These are phyloP conservation scores for Pichia phayaonensis DNA, from an alignment of 805 yeast genomes.

Conservation along the genomic window DNA sequence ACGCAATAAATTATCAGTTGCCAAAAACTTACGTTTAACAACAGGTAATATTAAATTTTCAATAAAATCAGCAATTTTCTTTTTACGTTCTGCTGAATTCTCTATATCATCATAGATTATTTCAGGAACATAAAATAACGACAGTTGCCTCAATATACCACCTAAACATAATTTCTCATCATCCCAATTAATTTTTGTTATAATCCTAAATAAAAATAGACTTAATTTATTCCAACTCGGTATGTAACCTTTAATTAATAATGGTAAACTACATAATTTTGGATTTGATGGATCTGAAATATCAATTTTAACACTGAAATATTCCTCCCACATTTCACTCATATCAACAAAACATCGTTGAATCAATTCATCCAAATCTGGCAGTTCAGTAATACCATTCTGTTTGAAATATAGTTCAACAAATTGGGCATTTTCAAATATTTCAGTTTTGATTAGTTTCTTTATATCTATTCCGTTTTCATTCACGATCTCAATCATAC, in stretches of 20 bases:
- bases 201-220: slow-evolving; percentile 55
- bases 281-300: slow-evolving; percentile 28
- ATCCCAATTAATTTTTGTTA: slow-evolving; percentile 51
- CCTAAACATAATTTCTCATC: slow-evolving; percentile 63
- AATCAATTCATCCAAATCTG: slow-evolving; percentile 12
- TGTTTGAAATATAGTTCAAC: neutral
- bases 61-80: slow-evolving; percentile 30
- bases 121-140: slow-evolving; percentile 49
- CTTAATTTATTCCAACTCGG: slow-evolving; percentile 65
- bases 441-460: slow-evolving; percentile 31
- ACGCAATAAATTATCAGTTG: slow-evolving; percentile 42
- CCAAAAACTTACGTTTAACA: slow-evolving; percentile 55
- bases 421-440: slow-evolving; percentile 23
- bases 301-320: slow-evolving; percentile 50
- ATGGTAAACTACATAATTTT: slow-evolving; percentile 49
- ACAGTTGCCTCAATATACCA: slow-evolving; percentile 59
- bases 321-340: slow-evolving; percentile 76
- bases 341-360: slow-evolving; percentile 29
- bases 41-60: slow-evolving; percentile 62
- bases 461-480: slow-evolving; percentile 24
- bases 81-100: slow-evolving; percentile 20
- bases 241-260: slow-evolving; percentile 52
- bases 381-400: slow-evolving; percentile 6
- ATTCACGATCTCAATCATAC: slow-evolving; percentile 38
- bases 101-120: slow-evolving; percentile 18